phyloP scores from a whole-genome alignment of 2,329 filamentous ascomycete species.

The Fusarium clavum region DNA sequence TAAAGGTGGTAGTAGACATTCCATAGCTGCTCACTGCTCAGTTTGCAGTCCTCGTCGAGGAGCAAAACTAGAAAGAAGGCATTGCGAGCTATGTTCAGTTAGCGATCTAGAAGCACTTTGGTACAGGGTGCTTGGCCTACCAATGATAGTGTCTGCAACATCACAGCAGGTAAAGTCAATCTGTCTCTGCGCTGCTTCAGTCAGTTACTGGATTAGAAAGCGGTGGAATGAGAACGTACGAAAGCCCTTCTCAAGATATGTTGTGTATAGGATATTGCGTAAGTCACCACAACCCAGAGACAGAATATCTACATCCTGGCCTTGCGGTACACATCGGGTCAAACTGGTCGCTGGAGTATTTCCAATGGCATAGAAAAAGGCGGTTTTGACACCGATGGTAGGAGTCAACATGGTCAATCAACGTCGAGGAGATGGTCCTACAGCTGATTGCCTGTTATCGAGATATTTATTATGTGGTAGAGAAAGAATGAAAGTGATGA shows the following conservation, averaged over 20 bases:
- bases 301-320: slow-evolving; percentile 62
- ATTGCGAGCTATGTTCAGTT: slow-evolving; percentile 61
- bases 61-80: slow-evolving; percentile 64
- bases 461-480: neutral
- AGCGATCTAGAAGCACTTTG: neutral
- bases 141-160: slow-evolving; percentile 60
- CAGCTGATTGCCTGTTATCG: neutral
- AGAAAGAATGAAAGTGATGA: neutral
- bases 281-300: slow-evolving; percentile 68
- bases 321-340: slow-evolving; percentile 60
- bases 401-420: slow-evolving; percentile 53
- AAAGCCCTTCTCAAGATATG: slow-evolving; percentile 56
- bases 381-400: slow-evolving; percentile 47
- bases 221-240: slow-evolving; percentile 45
- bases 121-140: slow-evolving; percentile 49
- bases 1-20: slow-evolving; percentile 67
- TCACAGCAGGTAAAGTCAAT: slow-evolving; percentile 70
- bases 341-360: slow-evolving; percentile 66
- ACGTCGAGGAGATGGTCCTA: neutral
- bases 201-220: slow-evolving; percentile 36
- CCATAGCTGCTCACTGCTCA: slow-evolving; percentile 56
- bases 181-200: slow-evolving; percentile 51
- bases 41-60: slow-evolving; percentile 52
- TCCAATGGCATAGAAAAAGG: slow-evolving; percentile 61
- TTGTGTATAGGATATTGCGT: slow-evolving; percentile 67